A percentile compares a stretch with the other conserved stretches of the same genome.
phyloP scores from a whole-genome alignment of 768 basidiomycete genomes.

The Amanita exitialis region DNA sequence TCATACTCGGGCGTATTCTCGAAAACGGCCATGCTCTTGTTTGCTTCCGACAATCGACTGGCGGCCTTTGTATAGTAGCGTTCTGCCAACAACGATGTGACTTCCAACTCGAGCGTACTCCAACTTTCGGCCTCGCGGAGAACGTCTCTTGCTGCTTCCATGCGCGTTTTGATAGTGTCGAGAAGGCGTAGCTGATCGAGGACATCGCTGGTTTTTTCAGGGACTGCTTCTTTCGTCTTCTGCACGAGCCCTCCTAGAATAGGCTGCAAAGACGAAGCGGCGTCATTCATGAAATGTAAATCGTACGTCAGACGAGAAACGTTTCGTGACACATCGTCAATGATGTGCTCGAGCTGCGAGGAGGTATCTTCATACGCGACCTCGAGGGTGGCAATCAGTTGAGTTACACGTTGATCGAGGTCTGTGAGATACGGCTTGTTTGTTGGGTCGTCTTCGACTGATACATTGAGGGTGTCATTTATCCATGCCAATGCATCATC shows the following conservation, averaged over 20 bases:
- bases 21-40: constrained; percentile 83
- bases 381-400: constrained; percentile 72
- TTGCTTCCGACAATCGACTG: constrained; percentile 84
- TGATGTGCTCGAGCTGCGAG: constrained; percentile 72
- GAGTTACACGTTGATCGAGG: constrained; percentile 67
- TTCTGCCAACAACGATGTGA: constrained; percentile 74
- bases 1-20: constrained; percentile 91
- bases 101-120: constrained; percentile 91
- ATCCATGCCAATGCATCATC: constrained; percentile 63
- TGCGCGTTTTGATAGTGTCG: constrained; percentile 73
- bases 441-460: constrained; percentile 19
- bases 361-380: constrained; percentile 87
- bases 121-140: constrained; percentile 93
- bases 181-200: constrained; percentile 73
- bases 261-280: constrained; percentile 66
- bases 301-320: constrained; percentile 92
- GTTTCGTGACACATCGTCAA: constrained; percentile 86
- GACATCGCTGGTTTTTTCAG: constrained; percentile 49
- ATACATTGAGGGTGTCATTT: constrained; percentile 44
- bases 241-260: constrained; percentile 54
- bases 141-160: constrained; percentile 87
- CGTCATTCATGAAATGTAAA: constrained; percentile 94
- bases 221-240: constrained; percentile 40
- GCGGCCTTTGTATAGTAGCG: constrained; percentile 82
- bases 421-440: constrained; percentile 32